A percentile compares a stretch with the other conserved stretches of the same genome.
These are phyloP conservation scores for Cadophora gregata DNA, from an alignment of 2,329 filamentous ascomycete genomes.

Conservation along the genomic window DNA sequence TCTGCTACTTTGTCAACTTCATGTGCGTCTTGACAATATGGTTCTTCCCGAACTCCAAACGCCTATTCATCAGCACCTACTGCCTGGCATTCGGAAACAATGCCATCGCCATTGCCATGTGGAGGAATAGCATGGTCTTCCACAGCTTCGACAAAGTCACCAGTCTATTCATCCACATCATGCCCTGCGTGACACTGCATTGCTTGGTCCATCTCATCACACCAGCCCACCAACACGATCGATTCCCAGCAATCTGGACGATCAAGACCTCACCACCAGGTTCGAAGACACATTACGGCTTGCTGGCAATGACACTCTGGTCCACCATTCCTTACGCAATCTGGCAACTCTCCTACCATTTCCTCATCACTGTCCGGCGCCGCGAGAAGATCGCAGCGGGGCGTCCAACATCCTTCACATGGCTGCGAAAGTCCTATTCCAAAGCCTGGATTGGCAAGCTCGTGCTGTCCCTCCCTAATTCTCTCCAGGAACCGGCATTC, in stretches of 20 bases:
- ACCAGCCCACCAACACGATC: conserved; percentile 65
- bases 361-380: conserved; percentile 94
- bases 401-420: conserved; percentile 95
- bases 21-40: conserved; percentile 83
- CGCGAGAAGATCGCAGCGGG: conserved; percentile 95
- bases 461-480: conserved; percentile 77
- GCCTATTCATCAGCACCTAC: conserved; percentile 89
- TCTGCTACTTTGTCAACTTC: conserved; percentile 98
- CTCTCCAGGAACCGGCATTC: conserved; percentile 85
- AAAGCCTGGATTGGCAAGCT: conserved; percentile 88
- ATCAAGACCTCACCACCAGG: conserved; percentile 74
- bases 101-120: conserved; percentile 97
- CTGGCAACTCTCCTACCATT: conserved; percentile 94
- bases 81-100: conserved; percentile 97
- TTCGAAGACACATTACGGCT: conserved; percentile 79
- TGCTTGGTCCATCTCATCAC: conserved; percentile 86
- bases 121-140: conserved; percentile 97
- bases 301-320: conserved; percentile 90
- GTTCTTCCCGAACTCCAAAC: conserved; percentile 88
- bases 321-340: conserved; percentile 89
- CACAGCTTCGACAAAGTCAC: conserved; percentile 99
- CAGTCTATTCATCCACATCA: conserved; percentile 97
- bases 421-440: conserved; percentile 90
- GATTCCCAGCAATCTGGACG: conserved; percentile 84
- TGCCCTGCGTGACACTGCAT: conserved; percentile 94